A percentile compares a stretch with the other conserved stretches of the same genome.
phyloP scores from a whole-genome alignment of 2,329 filamentous ascomycete genomes.

The Fusarium albidum region DNA sequence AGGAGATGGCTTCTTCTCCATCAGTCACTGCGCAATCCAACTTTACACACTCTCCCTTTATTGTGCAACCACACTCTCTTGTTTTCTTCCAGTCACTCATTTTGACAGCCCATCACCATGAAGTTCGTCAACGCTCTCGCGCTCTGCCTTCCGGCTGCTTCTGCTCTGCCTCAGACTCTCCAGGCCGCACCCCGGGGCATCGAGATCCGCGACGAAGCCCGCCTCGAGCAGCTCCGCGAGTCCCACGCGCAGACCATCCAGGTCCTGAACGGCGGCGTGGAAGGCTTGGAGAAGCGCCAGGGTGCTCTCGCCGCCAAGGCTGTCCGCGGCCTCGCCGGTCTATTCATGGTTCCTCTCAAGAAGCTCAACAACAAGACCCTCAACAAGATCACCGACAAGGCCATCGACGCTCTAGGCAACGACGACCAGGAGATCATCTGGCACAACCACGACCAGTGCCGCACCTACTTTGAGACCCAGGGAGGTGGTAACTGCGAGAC shows the following conservation, averaged over 20 bases:
- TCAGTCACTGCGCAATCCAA: too few species aligned
- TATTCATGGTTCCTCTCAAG: neutral
- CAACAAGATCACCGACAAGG: neutral
- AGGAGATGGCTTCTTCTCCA: too few species aligned
- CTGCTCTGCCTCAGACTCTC: neutral
- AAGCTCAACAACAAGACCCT: neutral
- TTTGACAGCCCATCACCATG: conserved; percentile 1
- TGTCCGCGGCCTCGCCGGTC: neutral
- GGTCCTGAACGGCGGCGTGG: neutral
- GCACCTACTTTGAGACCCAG: conserved; percentile 10
- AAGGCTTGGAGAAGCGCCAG: conserved; percentile 2
- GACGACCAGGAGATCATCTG: conserved; percentile 8
- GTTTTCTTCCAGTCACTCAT: neutral
- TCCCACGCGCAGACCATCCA: neutral
- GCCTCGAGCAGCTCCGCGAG: neutral
- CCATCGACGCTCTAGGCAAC: neutral
- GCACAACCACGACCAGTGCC: conserved; percentile 6
- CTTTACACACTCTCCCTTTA: too few species aligned
- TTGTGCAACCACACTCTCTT: too few species aligned
- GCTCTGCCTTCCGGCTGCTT: neutral
- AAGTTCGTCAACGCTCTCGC: conserved; percentile 2
- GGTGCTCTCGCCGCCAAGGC: neutral
- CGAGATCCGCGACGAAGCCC: conserved; percentile 1
- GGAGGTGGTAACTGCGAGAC: conserved; percentile 10
- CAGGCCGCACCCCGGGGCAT: too few species aligned